Conservation (phyloP, 2,329 filamentous ascomycete species). For the Aureobasidium namibiae region DNA sequence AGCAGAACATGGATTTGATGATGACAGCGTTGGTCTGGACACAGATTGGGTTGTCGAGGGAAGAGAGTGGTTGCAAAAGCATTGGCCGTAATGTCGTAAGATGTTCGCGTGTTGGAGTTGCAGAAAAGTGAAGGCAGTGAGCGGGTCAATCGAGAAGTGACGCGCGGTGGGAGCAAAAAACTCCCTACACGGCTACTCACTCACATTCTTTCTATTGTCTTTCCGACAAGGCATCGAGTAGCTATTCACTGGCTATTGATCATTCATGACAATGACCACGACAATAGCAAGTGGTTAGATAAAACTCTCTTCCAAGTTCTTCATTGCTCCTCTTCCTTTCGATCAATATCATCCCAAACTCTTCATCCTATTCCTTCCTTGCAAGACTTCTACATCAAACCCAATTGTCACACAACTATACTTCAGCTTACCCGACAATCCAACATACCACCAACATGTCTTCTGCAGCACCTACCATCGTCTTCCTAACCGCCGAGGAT, state of each 20-base stretch:
- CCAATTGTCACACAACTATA: not conserved
- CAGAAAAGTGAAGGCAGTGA: too few relatives aligned
- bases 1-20: slow-evolving; percentile 33
- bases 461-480: not conserved
- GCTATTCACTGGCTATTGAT: slow-evolving; percentile 3
- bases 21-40: slow-evolving; percentile 15
- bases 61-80: not conserved
- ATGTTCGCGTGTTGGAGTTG: too few relatives aligned
- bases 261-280: not conserved
- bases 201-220: too few relatives aligned
- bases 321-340: not conserved
- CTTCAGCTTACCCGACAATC: not conserved
- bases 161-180: too few relatives aligned
- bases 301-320: not conserved
- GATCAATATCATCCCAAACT: not conserved
- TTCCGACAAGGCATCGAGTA: too few relatives aligned
- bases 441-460: not conserved
- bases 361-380: not conserved
- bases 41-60: slow-evolving; percentile 13
- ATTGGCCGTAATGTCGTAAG: not conserved
- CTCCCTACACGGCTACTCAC: too few relatives aligned
- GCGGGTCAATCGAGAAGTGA: too few relatives aligned
- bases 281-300: not conserved
- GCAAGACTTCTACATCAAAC: not conserved
- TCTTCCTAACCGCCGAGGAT: not conserved